phyloP scores from a whole-genome alignment of 192 early-diverging fungal species.

The Rhizophagus prolifer region DNA sequence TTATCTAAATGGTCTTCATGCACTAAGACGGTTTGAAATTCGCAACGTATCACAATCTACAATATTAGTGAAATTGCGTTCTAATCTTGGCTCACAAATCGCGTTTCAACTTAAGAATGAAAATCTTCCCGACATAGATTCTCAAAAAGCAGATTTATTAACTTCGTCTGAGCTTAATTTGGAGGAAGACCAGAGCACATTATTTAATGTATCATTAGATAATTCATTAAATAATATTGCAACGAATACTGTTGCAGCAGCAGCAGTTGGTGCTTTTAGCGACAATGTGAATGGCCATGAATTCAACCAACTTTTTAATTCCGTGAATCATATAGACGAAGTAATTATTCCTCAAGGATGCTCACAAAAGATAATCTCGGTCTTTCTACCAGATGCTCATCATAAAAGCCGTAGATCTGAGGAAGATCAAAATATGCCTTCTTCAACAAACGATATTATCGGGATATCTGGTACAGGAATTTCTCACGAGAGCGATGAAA shows the following conservation, averaged over 20 bases:
- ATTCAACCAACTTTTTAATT: conserved; percentile 95
- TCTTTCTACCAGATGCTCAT: conserved; percentile 66
- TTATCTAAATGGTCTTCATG: conserved; percentile 81
- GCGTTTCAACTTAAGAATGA: conserved; percentile 86
- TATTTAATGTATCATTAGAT: neutral
- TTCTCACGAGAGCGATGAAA: conserved; percentile 33
- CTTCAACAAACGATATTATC: neutral
- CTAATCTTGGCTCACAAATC: conserved; percentile 75
- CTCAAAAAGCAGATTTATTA: conserved; percentile 36
- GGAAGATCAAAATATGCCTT: conserved; percentile 28
- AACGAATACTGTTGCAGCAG: conserved; percentile 68
- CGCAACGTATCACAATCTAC: conserved; percentile 60
- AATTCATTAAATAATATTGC: conserved; percentile 38
- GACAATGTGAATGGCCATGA: conserved; percentile 49
- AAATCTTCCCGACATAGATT: conserved; percentile 66
- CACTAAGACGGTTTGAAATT: conserved; percentile 68
- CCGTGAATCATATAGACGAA: conserved; percentile 77
- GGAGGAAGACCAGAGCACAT: neutral
- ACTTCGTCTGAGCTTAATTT: neutral
- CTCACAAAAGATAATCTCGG: conserved; percentile 73
- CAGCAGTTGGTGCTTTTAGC: conserved; percentile 44
- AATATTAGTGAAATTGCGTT: conserved; percentile 73
- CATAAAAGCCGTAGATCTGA: conserved; percentile 31
- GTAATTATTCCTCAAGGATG: conserved; percentile 65
- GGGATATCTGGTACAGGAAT: conserved; percentile 28